phyloP scores from a whole-genome alignment of 176 grass and related monocot species.

The Eleusine indica region DNA sequence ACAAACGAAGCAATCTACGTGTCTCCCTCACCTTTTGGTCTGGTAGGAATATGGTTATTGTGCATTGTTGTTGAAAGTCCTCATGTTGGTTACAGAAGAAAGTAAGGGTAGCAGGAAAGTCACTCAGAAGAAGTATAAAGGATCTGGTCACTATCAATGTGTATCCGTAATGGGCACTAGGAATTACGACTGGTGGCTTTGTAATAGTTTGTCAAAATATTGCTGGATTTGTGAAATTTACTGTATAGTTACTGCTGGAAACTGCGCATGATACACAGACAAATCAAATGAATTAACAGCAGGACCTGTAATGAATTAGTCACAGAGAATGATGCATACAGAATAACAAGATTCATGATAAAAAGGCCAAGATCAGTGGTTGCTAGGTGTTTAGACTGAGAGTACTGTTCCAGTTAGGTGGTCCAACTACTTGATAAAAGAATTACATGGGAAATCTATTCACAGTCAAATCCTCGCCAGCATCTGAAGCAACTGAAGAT shows the following conservation, averaged over 20 bases:
- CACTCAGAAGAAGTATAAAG: constrained; percentile 8
- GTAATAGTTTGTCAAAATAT: not conserved
- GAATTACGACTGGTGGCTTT: not conserved
- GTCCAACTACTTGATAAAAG: constrained; percentile 17
- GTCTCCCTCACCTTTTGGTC: constrained; percentile 36
- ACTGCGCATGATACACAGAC: not conserved
- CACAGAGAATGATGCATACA: not conserved
- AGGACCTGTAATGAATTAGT: constrained; percentile 5
- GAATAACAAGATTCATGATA: constrained; percentile 21
- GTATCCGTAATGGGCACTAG: not conserved
- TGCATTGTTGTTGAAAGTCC: constrained; percentile 11
- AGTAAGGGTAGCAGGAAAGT: not conserved
- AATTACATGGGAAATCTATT: constrained; percentile 12
- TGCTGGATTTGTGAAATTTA: not conserved
- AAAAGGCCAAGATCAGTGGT: not conserved
- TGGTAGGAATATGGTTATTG: constrained; percentile 35
- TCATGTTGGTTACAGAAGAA: constrained; percentile 22
- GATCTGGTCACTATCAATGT: not conserved
- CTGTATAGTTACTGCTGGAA: not conserved
- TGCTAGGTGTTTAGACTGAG: constrained; percentile 29
- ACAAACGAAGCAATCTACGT: constrained; percentile 24
- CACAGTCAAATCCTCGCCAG: constrained; percentile 33
- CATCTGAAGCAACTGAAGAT: constrained; percentile 30
- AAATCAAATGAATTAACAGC: not conserved
- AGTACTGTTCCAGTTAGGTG: constrained; percentile 24